phyloP scores from a whole-genome alignment of 176 grass and related monocot genomes.

The Dactylis glomerata region DNA sequence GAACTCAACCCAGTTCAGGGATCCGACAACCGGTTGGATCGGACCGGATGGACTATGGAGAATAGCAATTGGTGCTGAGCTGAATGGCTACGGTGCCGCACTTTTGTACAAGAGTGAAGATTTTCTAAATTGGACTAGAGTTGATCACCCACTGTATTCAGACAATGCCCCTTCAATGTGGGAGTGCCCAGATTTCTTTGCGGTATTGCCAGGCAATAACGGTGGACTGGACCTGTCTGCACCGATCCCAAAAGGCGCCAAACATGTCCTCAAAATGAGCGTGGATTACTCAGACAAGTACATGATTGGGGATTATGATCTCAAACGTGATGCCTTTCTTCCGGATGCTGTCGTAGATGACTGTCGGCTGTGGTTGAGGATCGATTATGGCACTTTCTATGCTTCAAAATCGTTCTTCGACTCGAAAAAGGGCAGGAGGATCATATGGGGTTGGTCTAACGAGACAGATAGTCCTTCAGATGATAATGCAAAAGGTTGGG shows the following conservation, averaged over 20 bases:
- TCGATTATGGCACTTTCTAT: too few species aligned
- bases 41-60: conserved; percentile 64
- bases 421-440: too few species aligned
- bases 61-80: conserved; percentile 49
- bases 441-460: too few species aligned
- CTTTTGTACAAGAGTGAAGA: conserved; percentile 62
- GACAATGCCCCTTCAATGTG: conserved; percentile 48
- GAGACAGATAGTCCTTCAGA: too few species aligned
- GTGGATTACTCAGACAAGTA: conserved; percentile 51
- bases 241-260: conserved; percentile 40
- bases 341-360: too few species aligned
- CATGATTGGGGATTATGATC: conserved; percentile 1
- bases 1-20: conserved; percentile 50
- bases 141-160: conserved; percentile 45
- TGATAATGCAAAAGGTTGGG: too few species aligned
- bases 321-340: too few species aligned
- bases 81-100: conserved; percentile 40
- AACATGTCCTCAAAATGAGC: conserved; percentile 77
- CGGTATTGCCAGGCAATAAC: conserved; percentile 31
- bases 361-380: too few species aligned
- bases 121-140: conserved; percentile 51
- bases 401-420: too few species aligned
- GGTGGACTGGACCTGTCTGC: conserved; percentile 44
- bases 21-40: conserved; percentile 78
- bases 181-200: conserved; percentile 75